Percentiles rank a stretch among this genome's conserved stretches.
These are phyloP conservation scores for Pseudisothecium myosuroides DNA, from an alignment of 225 moss, liverwort and hornwort species.

Conservation along the genomic window DNA sequence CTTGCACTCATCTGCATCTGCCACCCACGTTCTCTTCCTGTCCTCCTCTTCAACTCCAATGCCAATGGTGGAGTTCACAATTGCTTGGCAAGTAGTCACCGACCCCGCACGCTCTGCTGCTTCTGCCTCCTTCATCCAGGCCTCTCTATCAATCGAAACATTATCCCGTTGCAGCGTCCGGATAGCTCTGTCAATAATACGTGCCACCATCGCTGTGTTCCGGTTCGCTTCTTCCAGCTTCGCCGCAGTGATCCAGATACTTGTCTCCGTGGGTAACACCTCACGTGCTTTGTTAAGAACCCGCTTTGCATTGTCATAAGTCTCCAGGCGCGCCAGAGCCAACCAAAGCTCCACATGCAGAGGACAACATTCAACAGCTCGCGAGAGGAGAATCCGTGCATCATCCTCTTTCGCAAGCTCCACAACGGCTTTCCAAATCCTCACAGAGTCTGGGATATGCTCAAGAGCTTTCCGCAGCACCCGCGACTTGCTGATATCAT, in stretches of 20 bases:
- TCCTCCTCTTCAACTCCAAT: constrained; percentile 98
- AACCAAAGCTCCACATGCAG: constrained; percentile 95
- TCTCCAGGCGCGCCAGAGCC: constrained; percentile 79
- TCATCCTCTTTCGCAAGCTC: constrained; percentile 94
- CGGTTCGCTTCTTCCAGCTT: constrained; percentile 90
- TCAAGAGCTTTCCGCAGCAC: constrained; percentile 85
- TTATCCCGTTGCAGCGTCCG: constrained; percentile 61
- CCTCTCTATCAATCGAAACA: constrained; percentile 81
- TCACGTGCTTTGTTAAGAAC: constrained; percentile 85
- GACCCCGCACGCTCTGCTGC: constrained; percentile 81
- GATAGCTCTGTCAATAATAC: constrained; percentile 76
- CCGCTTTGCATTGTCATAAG: constrained; percentile 79
- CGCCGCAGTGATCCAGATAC: constrained; percentile 92
- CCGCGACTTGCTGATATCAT: constrained; percentile 76
- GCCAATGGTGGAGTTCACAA: constrained; percentile 72
- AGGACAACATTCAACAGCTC: constrained; percentile 90
- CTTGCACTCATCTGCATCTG: constrained; percentile 83
- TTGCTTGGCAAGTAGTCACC: constrained; percentile 71
- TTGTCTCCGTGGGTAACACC: constrained; percentile 68
- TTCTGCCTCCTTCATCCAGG: constrained; percentile 98
- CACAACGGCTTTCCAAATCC: constrained; percentile 93
- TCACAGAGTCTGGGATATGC: constrained; percentile 89
- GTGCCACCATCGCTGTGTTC: constrained; percentile 57
- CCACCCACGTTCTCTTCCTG: constrained; percentile 93
- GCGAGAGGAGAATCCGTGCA: constrained; percentile 67